These are phyloP conservation scores for Talaromyces sp. DNA, from an alignment of 2,329 filamentous ascomycete genomes.

Conservation along the genomic window DNA sequence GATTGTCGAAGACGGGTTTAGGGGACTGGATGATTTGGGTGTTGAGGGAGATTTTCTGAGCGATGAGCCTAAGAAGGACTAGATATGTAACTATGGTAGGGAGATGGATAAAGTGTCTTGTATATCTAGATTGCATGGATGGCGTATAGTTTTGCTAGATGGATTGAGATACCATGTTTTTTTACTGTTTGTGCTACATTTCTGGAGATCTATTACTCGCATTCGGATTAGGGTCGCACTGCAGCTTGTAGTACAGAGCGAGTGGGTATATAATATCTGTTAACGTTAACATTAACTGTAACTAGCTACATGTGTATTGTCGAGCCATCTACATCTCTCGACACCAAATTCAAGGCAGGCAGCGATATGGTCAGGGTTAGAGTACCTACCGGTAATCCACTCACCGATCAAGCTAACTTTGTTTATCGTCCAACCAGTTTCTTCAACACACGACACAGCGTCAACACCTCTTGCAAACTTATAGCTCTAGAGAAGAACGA, in stretches of 20 bases:
- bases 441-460: too few relatives aligned
- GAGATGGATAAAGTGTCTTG: neutral
- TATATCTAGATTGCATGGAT: constrained; percentile 8
- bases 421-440: too few relatives aligned
- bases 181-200: neutral
- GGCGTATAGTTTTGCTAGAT: neutral
- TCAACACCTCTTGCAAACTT: too few relatives aligned
- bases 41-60: constrained; percentile 26
- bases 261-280: too few relatives aligned
- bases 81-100: neutral
- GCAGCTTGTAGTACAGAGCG: neutral
- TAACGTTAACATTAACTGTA: too few relatives aligned
- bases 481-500: too few relatives aligned
- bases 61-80: neutral
- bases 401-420: too few relatives aligned
- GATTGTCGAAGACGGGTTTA: constrained; percentile 85
- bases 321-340: too few relatives aligned
- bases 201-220: neutral
- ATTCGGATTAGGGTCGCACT: neutral
- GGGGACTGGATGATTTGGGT: constrained; percentile 61
- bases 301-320: too few relatives aligned
- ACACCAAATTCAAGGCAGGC: too few relatives aligned
- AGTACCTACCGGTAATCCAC: too few relatives aligned
- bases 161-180: neutral
- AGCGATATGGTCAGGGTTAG: too few relatives aligned